Conservation (phyloP, 2,329 filamentous ascomycete genomes). For the Dactylella cylindrospora region DNA sequence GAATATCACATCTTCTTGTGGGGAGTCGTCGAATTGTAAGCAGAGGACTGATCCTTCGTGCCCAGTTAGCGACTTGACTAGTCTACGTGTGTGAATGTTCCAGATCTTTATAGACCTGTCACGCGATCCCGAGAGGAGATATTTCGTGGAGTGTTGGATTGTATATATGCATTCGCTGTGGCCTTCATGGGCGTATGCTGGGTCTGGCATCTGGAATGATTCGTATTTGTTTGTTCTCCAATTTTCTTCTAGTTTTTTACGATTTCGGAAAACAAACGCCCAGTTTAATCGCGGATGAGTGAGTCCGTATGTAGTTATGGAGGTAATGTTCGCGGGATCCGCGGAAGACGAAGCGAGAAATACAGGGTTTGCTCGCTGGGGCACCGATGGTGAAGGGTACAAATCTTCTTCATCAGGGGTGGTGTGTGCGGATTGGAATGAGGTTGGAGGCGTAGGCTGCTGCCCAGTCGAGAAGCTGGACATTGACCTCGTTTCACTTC, state of each 20-base stretch:
- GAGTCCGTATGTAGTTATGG: slow-evolving; percentile 59
- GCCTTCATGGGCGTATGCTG: slow-evolving; percentile 73
- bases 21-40: slow-evolving; percentile 87
- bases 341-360: slow-evolving; percentile 34
- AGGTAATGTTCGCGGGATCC: slow-evolving; percentile 46
- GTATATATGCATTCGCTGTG: slow-evolving; percentile 94
- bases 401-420: slow-evolving; percentile 44
- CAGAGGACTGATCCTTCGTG: slow-evolving; percentile 88
- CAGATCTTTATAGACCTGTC: slow-evolving; percentile 87
- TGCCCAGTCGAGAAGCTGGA: slow-evolving; percentile 54
- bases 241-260: slow-evolving; percentile 80
- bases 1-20: slow-evolving; percentile 86
- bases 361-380: slow-evolving; percentile 19
- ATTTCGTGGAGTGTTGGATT: slow-evolving; percentile 81
- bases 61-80: slow-evolving; percentile 73
- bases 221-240: slow-evolving; percentile 80
- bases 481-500: slow-evolving; percentile 47
- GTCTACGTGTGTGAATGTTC: slow-evolving; percentile 77
- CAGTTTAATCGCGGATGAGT: slow-evolving; percentile 73
- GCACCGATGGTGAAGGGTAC: slow-evolving; percentile 18
- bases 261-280: slow-evolving; percentile 89
- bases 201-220: slow-evolving; percentile 90
- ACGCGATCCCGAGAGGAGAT: slow-evolving; percentile 87
- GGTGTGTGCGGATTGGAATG: slow-evolving; percentile 17
- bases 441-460: slow-evolving; percentile 36